These are phyloP conservation scores for Eimeria sp. DNA, from an alignment of 169 alveolate species.

Conservation along the genomic window DNA sequence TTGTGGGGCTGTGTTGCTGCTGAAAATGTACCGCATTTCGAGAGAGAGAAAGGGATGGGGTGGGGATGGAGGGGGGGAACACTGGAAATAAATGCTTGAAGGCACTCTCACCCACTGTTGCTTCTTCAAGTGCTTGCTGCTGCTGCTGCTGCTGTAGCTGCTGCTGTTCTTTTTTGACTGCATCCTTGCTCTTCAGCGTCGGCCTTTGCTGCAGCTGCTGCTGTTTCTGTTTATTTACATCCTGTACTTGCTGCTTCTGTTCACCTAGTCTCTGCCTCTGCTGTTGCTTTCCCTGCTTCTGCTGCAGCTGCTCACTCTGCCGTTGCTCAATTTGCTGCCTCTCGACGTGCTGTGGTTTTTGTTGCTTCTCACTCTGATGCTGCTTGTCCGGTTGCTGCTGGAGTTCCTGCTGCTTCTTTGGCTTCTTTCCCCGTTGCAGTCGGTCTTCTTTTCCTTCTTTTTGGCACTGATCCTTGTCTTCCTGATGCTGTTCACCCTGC, in stretches of 20 bases:
- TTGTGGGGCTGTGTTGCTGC: background rate
- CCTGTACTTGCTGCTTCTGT: background rate
- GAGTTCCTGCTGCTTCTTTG: background rate
- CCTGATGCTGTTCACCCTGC: background rate
- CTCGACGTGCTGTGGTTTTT: background rate
- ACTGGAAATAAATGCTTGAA: background rate
- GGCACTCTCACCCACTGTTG: slow-evolving; percentile 36
- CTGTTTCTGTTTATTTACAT: background rate
- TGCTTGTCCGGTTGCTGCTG: slow-evolving; percentile 1
- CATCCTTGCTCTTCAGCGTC: background rate
- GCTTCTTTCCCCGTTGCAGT: too few relatives aligned
- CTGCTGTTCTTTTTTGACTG: background rate
- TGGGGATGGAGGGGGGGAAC: too few relatives aligned
- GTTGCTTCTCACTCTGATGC: background rate
- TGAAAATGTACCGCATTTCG: background rate
- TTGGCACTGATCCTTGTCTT: too few relatives aligned
- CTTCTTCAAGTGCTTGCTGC: background rate
- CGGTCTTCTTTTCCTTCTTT: too few relatives aligned
- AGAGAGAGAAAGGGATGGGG: background rate
- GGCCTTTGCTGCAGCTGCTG: background rate
- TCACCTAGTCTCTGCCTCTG: background rate
- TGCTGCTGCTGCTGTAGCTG: slow-evolving; percentile 13
- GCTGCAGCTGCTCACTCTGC: background rate
- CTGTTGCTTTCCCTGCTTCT: background rate
- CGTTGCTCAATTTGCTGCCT: background rate